Base-by-base conservation (phyloP, 1,284 basidiomycete genomes). In the Cutaneotrichosporon sp. region DNA sequence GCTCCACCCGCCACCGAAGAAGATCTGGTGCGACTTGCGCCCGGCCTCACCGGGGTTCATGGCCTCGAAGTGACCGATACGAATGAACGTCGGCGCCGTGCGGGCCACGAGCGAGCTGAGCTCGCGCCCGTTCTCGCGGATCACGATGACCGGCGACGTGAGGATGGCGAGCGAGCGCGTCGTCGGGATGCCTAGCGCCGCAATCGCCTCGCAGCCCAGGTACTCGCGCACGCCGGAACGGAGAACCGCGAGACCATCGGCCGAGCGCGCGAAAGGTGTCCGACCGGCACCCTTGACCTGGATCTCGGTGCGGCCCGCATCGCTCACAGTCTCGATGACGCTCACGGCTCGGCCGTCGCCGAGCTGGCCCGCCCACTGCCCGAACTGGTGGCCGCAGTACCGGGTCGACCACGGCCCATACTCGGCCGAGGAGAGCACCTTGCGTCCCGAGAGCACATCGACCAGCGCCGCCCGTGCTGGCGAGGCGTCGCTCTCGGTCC, bases 301-400 rank as follows among this genome's bases (percentile, higher is more conserved):
- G 4, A 99, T 83, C 74, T 98, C 94, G 67, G 87, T 88, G 0
- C 83, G 81, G 2, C 84, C 80, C 1, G 85, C 77, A 5, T 80
- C 74, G 1, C 88, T 87, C 71, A 89, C 87, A 0, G 91, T 92
- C 56, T 89, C 87, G 59, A 91, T 77, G 56, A 99, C 84, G 10
- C 91, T 91, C 31, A 94, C 90, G 0, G 95, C 95, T 16, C 95
- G 85, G 0, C 95, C 95, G 72, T 99, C 95, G 10, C 95, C 95
- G 3, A 99, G 84, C 78, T 98, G 95, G n/a, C 94, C 93, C 2
- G 95, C 95, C 89, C 90, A 98, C 5, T 75, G 80, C 1, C 94
- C 95, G 72, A 98, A 98, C 75, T 98, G 95, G 75, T 94, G 91
- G 0, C 92, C 91, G 68, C 75, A 78, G 74, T 97, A 97, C 31